Base-by-base conservation (phyloP, 1,284 basidiomycete genomes). In the Pyrrhoderma lamaoense region DNA sequence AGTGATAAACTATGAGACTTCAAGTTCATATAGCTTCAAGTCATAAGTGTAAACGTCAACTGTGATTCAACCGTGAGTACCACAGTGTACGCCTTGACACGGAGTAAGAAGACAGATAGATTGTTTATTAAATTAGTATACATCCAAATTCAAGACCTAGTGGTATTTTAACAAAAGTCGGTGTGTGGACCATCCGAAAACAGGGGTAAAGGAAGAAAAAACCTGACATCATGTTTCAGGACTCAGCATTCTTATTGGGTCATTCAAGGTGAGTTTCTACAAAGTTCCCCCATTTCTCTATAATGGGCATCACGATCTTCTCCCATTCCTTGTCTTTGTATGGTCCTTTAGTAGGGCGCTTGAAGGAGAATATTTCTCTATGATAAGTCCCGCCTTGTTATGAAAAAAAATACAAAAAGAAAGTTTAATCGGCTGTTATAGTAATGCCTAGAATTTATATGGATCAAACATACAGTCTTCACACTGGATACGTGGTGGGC, bases 321-420 rank as follows among this genome's bases (percentile, higher is more conserved):
- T 89, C 82, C 80, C 82, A 89, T 66, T 89, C 87, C 57, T 70
- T 76, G n/a, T 40, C 21, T 22, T 16, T 40, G 38, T 7, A n/a
- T 3, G 9, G 19, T 3, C 76, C 79, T 56, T 75, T 71, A 14
- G 62, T 65, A 42, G 77, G 71, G 34, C 79, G 74, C 34, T 66
- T 65, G 58, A 89, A 86, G 23, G 81, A 67, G 60, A 90, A 90
- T 16, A 90, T 87, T 61, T 90, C 87, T 61, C 77, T 79, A 63
- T 90, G 87, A 18, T 74, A 59, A 8, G 59, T 66, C 8, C 77
- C 77, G 57, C 85, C 87, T 76, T 31, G 34, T 36, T 31, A 44
- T 44, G 2, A 21, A 47, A 18, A 40, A 40, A 7, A 40, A n/a
- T 18, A 4, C 14, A 14, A 40, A 7, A 5, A 40, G 21, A 8